Evolutionary conservation across 192 early-diverging fungal genomes (phyloP), one percentile per base, ranked within the genome.

Genomic region (Podila minutissima): DNA sequence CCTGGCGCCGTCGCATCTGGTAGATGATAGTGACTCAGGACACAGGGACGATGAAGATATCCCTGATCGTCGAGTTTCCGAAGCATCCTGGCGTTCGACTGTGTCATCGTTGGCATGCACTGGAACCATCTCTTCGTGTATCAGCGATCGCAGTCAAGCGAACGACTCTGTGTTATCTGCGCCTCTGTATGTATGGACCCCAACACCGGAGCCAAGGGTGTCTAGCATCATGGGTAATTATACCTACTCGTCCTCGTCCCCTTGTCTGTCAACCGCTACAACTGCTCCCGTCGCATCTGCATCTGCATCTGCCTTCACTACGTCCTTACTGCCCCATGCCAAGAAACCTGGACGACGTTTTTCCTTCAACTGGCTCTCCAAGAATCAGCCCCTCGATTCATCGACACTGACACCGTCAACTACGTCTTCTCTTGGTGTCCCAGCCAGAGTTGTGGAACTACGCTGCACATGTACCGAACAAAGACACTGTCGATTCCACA

Each of bases 401-500:
- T 11, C 53, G n/a, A 24, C 53, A 46, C 13, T 17, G 41, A 15
- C 15, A 15, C 15, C 15, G 41, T 46, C 13, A 11, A 46, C 15
- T 46, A 2, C 41, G 15, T 17, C 41, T 4, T 46, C 41, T 13
- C 13, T 46, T 2, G 41, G 15, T 17, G 15, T 46, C 15, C 15
- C 41, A 12, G 41, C 2, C 12, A 46, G 13, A 46, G 3, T 4
- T 0, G 0, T 46, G 15, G 15, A 17, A 13, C 41, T 15, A 4
- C 13, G 41, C 13, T 46, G 41, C 15, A 46, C 13, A 0, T 46
- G 41, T 24, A 55, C n/a, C 53, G 11, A 26, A 3, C 24, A 10
- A 20, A 41, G 67, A 57, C 24, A 22, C 19, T 69, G 37, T 19
- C 58, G 32, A 9, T 24, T 59, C 37, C 67, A 69, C 7, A 69